These are phyloP conservation scores for Hypoxylon intermedium DNA, from an alignment of 495 filamentous ascomycete species.

Conservation along the genomic window DNA sequence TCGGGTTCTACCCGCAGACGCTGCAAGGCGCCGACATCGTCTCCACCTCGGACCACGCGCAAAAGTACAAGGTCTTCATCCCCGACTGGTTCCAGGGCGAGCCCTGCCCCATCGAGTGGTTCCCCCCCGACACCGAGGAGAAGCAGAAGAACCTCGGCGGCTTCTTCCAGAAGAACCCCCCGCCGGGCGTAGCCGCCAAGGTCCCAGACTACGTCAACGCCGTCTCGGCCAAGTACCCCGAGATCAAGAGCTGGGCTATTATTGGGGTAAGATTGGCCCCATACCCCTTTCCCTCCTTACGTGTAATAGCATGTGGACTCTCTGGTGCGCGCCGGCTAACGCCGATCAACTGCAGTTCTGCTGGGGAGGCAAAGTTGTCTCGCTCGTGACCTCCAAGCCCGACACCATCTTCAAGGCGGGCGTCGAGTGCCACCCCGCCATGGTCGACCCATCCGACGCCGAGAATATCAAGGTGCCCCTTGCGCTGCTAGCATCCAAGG, in stretches of 20 bases:
- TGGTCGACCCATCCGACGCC: slow-evolving; percentile 82
- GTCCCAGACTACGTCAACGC: slow-evolving; percentile 69
- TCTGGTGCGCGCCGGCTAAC: not conserved
- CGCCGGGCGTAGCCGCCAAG: slow-evolving; percentile 66
- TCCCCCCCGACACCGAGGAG: slow-evolving; percentile 81
- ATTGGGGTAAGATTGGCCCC: slow-evolving; percentile 65
- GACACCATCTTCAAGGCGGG: slow-evolving; percentile 72
- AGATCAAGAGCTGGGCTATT: slow-evolving; percentile 79
- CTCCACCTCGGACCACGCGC: slow-evolving; percentile 59
- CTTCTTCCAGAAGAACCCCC: slow-evolving; percentile 77
- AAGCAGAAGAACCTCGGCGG: slow-evolving; percentile 75
- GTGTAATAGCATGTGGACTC: not conserved
- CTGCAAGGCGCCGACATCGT: slow-evolving; percentile 76
- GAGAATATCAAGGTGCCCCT: slow-evolving; percentile 68
- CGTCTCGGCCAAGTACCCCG: slow-evolving; percentile 60
- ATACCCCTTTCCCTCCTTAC: not conserved
- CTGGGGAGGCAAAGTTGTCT: slow-evolving; percentile 86
- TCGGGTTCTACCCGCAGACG: slow-evolving; percentile 74
- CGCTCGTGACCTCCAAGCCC: slow-evolving; percentile 63
- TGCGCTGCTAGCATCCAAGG: slow-evolving; percentile 69
- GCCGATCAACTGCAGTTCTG: slow-evolving; percentile 62
- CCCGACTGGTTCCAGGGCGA: slow-evolving; percentile 73
- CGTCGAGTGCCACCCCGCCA: slow-evolving; percentile 81
- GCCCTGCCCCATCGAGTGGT: slow-evolving; percentile 62
- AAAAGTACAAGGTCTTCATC: slow-evolving; percentile 70